Base-by-base conservation (phyloP, 129 eudicot species). In the Pseudognaphalium luteoalbum region DNA sequence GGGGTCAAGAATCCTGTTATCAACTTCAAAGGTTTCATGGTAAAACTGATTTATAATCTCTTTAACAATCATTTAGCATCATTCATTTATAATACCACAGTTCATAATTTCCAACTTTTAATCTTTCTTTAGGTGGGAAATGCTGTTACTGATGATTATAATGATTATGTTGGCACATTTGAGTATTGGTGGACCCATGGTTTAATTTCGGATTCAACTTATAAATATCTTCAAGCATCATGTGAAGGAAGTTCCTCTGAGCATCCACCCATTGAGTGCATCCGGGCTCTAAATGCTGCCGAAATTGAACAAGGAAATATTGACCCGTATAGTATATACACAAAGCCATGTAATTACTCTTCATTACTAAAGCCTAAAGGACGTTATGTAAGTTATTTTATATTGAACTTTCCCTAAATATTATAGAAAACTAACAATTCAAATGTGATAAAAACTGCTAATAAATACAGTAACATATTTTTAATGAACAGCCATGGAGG, bases 171-270 rank as follows among this genome's bases (percentile, higher is more conserved):
- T 61, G 99, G 99, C 79, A 91, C 97, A 60, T 95, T 95, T 78
- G 96, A 95, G 91, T 91, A 95, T 76, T 91, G 97, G 99, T 95
- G 99, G 99, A 89, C 96, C 60, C 97, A 89, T 10, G 99, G 96
- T 68, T 76, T 95, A 20, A 91, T 95, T 71, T 95, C 99, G 30
- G 97, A 95, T 85, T 75, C 96, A 22, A 95, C 99, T 42, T 95
- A 91, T 82, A 91, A 89, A 76, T 41, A 41, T 70, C 89, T 95
- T 10, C 87, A 76, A 64, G 22, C 50, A 22, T 47, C 92, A 57
- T 95, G 99, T 84, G 87, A 89, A 16, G 70, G 80, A 50, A 86
- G 84, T 35, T 91, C 99, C 41, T 76, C 94, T 68, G 85, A 81
- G 81, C 99, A 91, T 76, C 99, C 99, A 20, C 81, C 99, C 28